Evolutionary conservation across 768 basidiomycete species (phyloP), one percentile per base, ranked within the genome.

Genomic region (Cubamyces lactineus): DNA sequence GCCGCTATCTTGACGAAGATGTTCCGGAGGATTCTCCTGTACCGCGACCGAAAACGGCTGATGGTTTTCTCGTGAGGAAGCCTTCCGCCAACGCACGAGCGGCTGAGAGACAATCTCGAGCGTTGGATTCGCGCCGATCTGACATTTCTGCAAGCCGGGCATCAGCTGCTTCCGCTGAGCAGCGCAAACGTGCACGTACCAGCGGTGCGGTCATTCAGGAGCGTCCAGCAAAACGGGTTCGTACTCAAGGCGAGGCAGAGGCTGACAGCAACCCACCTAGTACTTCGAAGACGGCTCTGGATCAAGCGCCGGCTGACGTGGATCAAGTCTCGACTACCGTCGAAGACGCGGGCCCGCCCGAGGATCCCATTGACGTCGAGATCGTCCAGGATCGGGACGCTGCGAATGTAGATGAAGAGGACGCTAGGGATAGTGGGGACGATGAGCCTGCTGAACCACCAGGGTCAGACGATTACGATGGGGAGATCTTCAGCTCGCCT

Each of bases 391-490:
- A 5, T 28, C 42, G 43, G 47, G 39, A 5, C 30, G 48, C 26
- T 16, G 24, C 23, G 16, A 50, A 38, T 43, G 43, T 17, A n/a
- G 49, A 47, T 1, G 45, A 40, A 8, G 43, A 50, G 0, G 53
- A 34, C 42, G 5, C 9, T 17, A 43, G 21, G 3, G 50, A 45
- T 3, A 24, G 30, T 8, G 43, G 9, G 0, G 24, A 41, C 15
- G 59, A 60, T 7, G 61, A 59, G 28, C 53, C 49, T 17, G 11
- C 8, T 13, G 53, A 5, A 8, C 54, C 57, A 19, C 49, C 49
- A 5, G 56, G 40, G 12, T 53, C 61, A 0, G 59, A 63, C 11
- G 65, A 66, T n/a, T 66, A 66, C 39, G 23, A 23, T 3, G 58
- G 58, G 16, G 59, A 66, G 21, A 63, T 66, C 28, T 66, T 63